These are phyloP conservation scores for Penicillium freii DNA, from an alignment of 2,329 filamentous ascomycete species.

Conservation along the genomic window DNA sequence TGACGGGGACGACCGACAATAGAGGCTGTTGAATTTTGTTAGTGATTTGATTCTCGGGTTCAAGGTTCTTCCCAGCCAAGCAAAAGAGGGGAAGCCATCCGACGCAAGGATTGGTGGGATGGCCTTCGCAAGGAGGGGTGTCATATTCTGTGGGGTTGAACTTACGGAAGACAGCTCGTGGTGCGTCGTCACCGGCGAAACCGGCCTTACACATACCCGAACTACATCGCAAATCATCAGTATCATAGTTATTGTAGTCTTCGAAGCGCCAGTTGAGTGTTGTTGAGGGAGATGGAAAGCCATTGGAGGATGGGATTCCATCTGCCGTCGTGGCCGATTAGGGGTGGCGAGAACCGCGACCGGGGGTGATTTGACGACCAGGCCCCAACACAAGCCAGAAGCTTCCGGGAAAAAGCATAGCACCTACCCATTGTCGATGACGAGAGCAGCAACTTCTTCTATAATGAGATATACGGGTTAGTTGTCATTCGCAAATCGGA, in stretches of 20 bases:
- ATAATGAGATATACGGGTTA: slow-evolving; percentile 46
- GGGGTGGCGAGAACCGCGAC: slow-evolving; percentile 24
- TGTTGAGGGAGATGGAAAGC: slow-evolving; percentile 8
- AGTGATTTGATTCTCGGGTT: not conserved
- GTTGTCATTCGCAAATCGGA: slow-evolving; percentile 23
- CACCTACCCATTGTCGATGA: slow-evolving; percentile 99
- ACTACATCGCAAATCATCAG: slow-evolving; percentile 55
- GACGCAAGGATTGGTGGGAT: slow-evolving; percentile 32
- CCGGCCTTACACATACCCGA: slow-evolving; percentile 99
- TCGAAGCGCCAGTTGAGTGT: not conserved
- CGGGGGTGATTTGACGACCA: slow-evolving; percentile 15
- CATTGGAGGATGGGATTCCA: slow-evolving; percentile 17
- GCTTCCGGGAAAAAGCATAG: slow-evolving; percentile 25
- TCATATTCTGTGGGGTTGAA: slow-evolving; percentile 41
- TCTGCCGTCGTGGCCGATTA: slow-evolving; percentile 17
- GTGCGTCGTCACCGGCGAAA: slow-evolving; percentile 99
- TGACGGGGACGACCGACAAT: slow-evolving; percentile 99
- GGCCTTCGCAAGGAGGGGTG: slow-evolving; percentile 17
- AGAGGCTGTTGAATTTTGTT: slow-evolving; percentile 64
- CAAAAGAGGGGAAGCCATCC: slow-evolving; percentile 12
- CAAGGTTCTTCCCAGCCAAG: not conserved
- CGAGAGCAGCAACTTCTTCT: slow-evolving; percentile 99
- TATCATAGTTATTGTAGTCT: slow-evolving; percentile 10
- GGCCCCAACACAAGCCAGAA: slow-evolving; percentile 29
- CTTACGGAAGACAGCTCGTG: slow-evolving; percentile 99